Base-by-base conservation (phyloP, 2,329 filamentous ascomycete species). In the Grosmannia serpens region DNA sequence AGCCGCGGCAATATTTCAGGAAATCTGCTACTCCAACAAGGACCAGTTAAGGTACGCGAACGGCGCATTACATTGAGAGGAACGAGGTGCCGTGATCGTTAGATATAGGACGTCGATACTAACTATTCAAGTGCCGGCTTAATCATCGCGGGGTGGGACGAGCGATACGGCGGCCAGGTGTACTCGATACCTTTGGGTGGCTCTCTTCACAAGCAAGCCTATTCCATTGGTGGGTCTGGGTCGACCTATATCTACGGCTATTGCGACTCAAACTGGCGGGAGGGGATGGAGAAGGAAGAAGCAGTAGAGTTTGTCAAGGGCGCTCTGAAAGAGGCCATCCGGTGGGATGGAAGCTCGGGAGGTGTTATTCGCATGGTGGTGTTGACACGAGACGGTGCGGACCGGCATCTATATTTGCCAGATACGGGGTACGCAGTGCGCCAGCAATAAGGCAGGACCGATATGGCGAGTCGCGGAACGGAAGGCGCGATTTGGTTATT, bases 201-300 rank as follows among this genome's bases (percentile, higher is more conserved):
- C 59, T 97, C 94, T 55, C 84, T 99, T 66, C 94, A 99, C 84
- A 96, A 97, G 80, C 91, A 96, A 72, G 72, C 91, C 22, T 99
- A 96, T 70, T 85, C 94, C 50, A 99, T 99, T 68, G 91, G 91
- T 66, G 94, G 94, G 52, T 97, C 92, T 24, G 94, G 94, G 49
- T 97, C 92, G 66, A 97, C 94, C 62, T 99, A 99, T 79, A 99
- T 99, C 74, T 99, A 97, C 79, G 94, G 94, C 67, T 97, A 95
- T 80, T 97, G 91, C 71, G 92, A 99, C 71, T 86, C 90, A 59
- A 84, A 99, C 79, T 99, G 94, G 94, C 85, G 80, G 72, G 94
- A 97, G 75, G 84, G 84, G 64, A 97, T 99, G 91, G 89, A 87
- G 57, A 90, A 97, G 78, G 80, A 84, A 58, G 91, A 95, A 62